Percentiles rank a stretch among this genome's conserved stretches.
Conservation (phyloP, 192 early-diverging fungal species). For the Gaertneriomyces sp. region DNA sequence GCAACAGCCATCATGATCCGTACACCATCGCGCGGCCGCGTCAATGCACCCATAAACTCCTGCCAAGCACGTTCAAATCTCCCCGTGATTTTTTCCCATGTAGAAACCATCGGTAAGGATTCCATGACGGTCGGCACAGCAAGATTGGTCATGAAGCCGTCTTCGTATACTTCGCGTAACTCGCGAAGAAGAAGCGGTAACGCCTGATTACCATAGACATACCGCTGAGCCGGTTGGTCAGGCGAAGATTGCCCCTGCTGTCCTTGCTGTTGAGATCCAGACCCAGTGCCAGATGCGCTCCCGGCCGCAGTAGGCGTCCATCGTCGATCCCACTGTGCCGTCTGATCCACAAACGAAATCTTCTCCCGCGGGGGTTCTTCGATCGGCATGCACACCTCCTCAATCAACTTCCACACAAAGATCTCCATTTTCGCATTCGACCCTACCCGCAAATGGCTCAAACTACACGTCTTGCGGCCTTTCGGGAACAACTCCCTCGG, state of each 20-base stretch:
- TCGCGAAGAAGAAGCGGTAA: slow-evolving; percentile 9
- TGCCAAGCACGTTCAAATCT: slow-evolving; percentile 10
- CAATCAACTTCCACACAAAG: neutral
- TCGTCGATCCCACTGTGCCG: too few species aligned
- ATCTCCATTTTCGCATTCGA: slow-evolving; percentile 6
- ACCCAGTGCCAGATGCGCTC: too few species aligned
- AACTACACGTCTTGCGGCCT: slow-evolving; percentile 37
- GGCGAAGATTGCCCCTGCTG: too few species aligned
- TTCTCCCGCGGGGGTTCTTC: too few species aligned
- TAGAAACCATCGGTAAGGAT: neutral
- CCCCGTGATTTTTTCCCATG: slow-evolving; percentile 6
- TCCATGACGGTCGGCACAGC: slow-evolving; percentile 29
- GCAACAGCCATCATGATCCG: slow-evolving; percentile 12
- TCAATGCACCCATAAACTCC: neutral
- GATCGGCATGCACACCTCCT: slow-evolving; percentile 6
- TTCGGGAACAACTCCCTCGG: slow-evolving; percentile 41
- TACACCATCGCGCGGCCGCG: neutral
- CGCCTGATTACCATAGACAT: neutral
- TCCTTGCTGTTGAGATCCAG: too few species aligned
- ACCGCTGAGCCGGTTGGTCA: neutral
- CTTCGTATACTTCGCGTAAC: slow-evolving; percentile 21
- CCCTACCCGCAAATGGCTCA: slow-evolving; percentile 43
- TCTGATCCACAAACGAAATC: too few species aligned
- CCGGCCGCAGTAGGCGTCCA: too few species aligned
- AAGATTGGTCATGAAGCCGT: slow-evolving; percentile 19